Conservation (phyloP, 176 grass and related monocot species). For the Olyra latifolia region DNA sequence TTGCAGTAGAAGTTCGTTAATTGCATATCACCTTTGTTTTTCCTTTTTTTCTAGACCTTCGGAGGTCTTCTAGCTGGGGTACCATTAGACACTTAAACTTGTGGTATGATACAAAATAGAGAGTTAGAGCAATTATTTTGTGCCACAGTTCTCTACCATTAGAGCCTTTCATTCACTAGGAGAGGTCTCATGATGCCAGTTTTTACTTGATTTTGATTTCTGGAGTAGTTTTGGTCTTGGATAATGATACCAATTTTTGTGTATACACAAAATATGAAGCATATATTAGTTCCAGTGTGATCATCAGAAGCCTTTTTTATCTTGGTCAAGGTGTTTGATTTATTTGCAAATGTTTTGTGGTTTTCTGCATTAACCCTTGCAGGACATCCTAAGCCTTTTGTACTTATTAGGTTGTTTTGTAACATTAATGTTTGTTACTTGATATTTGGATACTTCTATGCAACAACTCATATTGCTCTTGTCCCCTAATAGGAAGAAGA, state of each 20-base stretch:
- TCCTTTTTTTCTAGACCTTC: background rate
- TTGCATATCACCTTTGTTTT: background rate
- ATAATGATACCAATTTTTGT: background rate
- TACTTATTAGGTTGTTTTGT: background rate
- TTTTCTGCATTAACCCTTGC: background rate
- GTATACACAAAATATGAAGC: background rate
- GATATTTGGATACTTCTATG: background rate
- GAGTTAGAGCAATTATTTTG: background rate
- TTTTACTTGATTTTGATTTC: background rate
- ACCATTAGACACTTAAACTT: background rate
- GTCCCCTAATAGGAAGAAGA: constrained; percentile 82
- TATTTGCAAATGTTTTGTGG: background rate
- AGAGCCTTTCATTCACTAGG: background rate
- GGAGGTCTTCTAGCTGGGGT: background rate
- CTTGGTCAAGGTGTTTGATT: background rate
- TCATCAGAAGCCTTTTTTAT: background rate
- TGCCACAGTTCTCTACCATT: background rate
- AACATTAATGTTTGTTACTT: background rate
- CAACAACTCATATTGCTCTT: constrained; percentile 4
- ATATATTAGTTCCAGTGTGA: background rate
- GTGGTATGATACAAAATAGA: background rate
- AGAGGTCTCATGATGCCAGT: background rate
- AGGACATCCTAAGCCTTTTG: background rate
- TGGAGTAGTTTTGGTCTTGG: background rate
- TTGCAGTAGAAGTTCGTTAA: background rate